phyloP scores from a whole-genome alignment of 2,329 filamentous ascomycete species.

The Raffaelea ambrosiae region DNA sequence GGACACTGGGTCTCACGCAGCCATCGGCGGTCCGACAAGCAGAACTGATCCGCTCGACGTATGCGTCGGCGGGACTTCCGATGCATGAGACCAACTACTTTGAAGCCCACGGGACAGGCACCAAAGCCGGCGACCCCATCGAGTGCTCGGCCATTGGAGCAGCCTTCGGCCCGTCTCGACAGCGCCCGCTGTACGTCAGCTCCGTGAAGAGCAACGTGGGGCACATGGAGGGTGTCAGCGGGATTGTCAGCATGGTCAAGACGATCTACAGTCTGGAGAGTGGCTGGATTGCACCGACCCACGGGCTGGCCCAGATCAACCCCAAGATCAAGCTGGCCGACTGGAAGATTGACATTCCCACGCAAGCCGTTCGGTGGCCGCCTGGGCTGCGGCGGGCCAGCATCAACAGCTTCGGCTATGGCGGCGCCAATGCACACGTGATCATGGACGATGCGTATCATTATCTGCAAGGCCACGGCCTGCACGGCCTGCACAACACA shows the following conservation, averaged over 20 bases:
- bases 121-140: conserved; percentile 29
- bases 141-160: conserved; percentile 16
- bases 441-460: conserved; percentile 30
- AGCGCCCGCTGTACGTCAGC: conserved; percentile 18
- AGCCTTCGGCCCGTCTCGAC: conserved; percentile 21
- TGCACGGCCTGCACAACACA: background rate
- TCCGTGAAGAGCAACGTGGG: conserved; percentile 21
- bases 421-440: conserved; percentile 46
- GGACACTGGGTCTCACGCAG: conserved; percentile 24
- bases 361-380: conserved; percentile 8
- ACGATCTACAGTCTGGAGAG: conserved; percentile 20
- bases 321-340: conserved; percentile 12
- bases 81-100: conserved; percentile 12
- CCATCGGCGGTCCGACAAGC: conserved; percentile 25
- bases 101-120: conserved; percentile 31
- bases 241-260: conserved; percentile 22
- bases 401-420: conserved; percentile 50
- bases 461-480: background rate
- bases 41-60: conserved; percentile 28
- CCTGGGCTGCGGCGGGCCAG: conserved; percentile 38
- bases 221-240: conserved; percentile 14
- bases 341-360: background rate
- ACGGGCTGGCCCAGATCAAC: conserved; percentile 19
- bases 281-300: conserved; percentile 19
- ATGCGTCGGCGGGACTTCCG: conserved; percentile 26